A percentile compares a stretch with the other conserved stretches of the same genome.
Conservation (phyloP, 345 rosid species). For the Euphorbia peplus region DNA sequence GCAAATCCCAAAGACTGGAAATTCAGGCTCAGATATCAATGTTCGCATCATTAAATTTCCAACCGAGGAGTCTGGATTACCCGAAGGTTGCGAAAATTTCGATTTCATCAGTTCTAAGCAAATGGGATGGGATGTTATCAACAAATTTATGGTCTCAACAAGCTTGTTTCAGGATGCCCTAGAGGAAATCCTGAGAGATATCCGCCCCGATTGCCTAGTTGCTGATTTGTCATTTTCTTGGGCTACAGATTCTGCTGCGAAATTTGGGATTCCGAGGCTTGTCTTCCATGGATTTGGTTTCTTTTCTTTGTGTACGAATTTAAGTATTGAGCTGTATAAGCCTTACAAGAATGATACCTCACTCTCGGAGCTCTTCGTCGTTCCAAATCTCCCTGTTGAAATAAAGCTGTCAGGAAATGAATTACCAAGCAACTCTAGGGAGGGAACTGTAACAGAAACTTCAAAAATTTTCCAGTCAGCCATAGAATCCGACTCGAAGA, state of each 20-base stretch:
- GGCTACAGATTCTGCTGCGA: background rate
- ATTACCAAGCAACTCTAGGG: too few species aligned
- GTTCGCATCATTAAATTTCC: background rate
- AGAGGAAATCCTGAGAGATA: background rate
- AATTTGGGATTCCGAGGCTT: background rate
- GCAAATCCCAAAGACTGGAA: slow-evolving; percentile 14
- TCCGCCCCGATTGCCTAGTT: background rate
- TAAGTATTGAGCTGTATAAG: too few species aligned
- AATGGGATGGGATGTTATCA: background rate
- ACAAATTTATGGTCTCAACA: background rate
- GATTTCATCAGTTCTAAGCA: slow-evolving; percentile 2
- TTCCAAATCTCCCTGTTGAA: too few species aligned
- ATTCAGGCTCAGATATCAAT: background rate
- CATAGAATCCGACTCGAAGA: too few species aligned
- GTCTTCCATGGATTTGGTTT: background rate
- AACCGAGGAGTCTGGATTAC: slow-evolving; percentile 29
- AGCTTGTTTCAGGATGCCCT: background rate
- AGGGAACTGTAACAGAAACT: too few species aligned
- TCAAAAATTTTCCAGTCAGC: too few species aligned
- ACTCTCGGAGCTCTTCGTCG: too few species aligned
- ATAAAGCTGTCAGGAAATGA: too few species aligned
- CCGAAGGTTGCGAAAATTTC: slow-evolving; percentile 25
- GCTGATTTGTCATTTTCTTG: background rate
- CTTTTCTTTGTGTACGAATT: slow-evolving; percentile 8
- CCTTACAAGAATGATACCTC: too few species aligned